Conservation (phyloP, 2,329 filamentous ascomycete genomes). For the Fusarium pininemorale region DNA sequence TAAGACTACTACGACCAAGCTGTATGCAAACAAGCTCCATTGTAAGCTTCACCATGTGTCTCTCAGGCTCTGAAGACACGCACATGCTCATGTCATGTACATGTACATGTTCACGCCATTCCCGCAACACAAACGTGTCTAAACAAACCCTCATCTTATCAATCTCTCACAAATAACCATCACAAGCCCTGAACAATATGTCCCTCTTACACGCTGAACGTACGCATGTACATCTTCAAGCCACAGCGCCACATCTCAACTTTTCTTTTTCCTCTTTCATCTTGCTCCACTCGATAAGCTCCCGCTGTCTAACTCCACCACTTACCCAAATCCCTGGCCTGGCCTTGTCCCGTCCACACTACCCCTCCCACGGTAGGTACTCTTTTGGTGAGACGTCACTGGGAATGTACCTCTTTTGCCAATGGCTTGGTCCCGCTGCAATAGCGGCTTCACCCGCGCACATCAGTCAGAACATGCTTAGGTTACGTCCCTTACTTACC, state of each 20-base stretch:
- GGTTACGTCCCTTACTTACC: slow-evolving; percentile 4
- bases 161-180: not conserved
- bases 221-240: not conserved
- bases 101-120: too few species aligned
- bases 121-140: not conserved
- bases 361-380: slow-evolving; percentile 14
- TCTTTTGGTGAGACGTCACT: not conserved
- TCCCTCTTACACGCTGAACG: not conserved
- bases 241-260: slow-evolving; percentile 22
- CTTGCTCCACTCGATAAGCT: slow-evolving; percentile 28
- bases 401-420: not conserved
- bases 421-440: slow-evolving; percentile 29
- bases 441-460: slow-evolving; percentile 40
- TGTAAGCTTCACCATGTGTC: not conserved
- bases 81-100: too few species aligned
- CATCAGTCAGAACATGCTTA: slow-evolving; percentile 21
- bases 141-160: not conserved
- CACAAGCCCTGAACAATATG: not conserved
- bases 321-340: slow-evolving; percentile 15
- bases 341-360: slow-evolving; percentile 15
- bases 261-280: not conserved
- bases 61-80: not conserved
- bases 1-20: too few species aligned
- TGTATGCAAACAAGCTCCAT: not conserved
- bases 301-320: slow-evolving; percentile 30